phyloP scores from a whole-genome alignment of 306 rosid genomes.

The Delonix regia region DNA sequence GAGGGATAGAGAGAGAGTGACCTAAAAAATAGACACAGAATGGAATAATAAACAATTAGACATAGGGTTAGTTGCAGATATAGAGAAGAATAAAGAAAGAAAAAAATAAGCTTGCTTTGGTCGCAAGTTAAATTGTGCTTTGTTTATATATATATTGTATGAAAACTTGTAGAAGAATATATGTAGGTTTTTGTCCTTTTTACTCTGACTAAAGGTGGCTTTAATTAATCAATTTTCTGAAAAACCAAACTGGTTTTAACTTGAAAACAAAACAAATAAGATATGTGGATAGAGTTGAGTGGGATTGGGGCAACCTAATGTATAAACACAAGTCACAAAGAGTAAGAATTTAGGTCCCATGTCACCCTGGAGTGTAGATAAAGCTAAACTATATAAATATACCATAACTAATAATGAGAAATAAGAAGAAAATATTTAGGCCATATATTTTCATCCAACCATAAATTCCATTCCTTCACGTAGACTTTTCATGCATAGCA shows the following conservation, averaged over 20 bases:
- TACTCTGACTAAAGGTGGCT: constrained; percentile 57
- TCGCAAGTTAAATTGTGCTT: constrained; percentile 63
- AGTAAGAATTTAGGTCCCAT: constrained; percentile 60
- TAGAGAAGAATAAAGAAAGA: constrained; percentile 24
- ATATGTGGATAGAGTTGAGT: constrained; percentile 55
- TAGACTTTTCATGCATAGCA: constrained; percentile 76
- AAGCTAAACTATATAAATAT: constrained; percentile 49
- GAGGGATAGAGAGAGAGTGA: constrained; percentile 33
- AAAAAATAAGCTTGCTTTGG: constrained; percentile 58
- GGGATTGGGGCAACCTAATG: constrained; percentile 67
- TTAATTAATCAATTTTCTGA: constrained; percentile 33
- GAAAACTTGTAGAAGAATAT: constrained; percentile 68
- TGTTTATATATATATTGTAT: constrained; percentile 37
- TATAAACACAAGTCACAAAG: constrained; percentile 40
- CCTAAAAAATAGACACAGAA: constrained; percentile 43
- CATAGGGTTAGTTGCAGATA: constrained; percentile 47
- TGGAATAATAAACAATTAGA: constrained; percentile 35
- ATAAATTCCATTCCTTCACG: constrained; percentile 70
- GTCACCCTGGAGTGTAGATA: constrained; percentile 77
- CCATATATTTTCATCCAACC: constrained; percentile 54
- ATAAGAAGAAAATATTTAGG: constrained; percentile 5
- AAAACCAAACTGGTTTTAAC: constrained; percentile 26
- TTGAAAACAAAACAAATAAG: constrained; percentile 34
- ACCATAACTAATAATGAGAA: constrained; percentile 28
- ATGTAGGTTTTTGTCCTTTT: constrained; percentile 55